Conservation (phyloP, 1,284 basidiomycete species). For the Puccinia brachypodii region DNA sequence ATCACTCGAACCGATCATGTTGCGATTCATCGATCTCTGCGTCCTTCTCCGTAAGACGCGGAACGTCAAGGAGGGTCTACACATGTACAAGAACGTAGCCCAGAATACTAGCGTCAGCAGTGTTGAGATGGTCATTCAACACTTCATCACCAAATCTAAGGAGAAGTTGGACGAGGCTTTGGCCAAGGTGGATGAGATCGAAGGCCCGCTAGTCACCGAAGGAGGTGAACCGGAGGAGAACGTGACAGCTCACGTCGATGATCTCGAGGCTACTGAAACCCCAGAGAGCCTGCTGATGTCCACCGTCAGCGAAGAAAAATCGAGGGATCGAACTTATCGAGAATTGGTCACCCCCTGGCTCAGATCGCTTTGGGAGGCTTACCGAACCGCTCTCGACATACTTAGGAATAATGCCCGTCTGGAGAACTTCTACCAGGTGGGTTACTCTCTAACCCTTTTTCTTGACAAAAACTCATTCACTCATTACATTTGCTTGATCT, state of each 20-base stretch:
- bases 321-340: constrained; percentile 90
- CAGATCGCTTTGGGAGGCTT: constrained; percentile 98
- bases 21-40: constrained; percentile 85
- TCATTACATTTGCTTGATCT: constrained; percentile 10
- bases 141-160: constrained; percentile 84
- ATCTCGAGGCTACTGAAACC: constrained; percentile 83
- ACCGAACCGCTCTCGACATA: constrained; percentile 92
- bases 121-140: constrained; percentile 87
- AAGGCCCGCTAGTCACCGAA: constrained; percentile 56
- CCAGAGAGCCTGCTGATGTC: constrained; percentile 86
- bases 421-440: constrained; percentile 89
- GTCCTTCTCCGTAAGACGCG: constrained; percentile 92
- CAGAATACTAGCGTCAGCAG: constrained; percentile 88
- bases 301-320: constrained; percentile 85
- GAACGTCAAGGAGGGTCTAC: constrained; percentile 86
- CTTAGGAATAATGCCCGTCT: constrained; percentile 94
- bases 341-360: constrained; percentile 96
- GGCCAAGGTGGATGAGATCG: constrained; percentile 63
- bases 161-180: constrained; percentile 76
- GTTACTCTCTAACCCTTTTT: constrained; percentile 52
- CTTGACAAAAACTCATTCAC: background rate
- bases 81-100: constrained; percentile 78
- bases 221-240: constrained; percentile 64
- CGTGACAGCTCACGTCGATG: constrained; percentile 64
- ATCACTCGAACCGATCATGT: constrained; percentile 91